Evolutionary conservation across 352 stramenopile species (phyloP), one percentile per base, ranked within the genome.

Genomic region (Globisporangium spiculum): DNA sequence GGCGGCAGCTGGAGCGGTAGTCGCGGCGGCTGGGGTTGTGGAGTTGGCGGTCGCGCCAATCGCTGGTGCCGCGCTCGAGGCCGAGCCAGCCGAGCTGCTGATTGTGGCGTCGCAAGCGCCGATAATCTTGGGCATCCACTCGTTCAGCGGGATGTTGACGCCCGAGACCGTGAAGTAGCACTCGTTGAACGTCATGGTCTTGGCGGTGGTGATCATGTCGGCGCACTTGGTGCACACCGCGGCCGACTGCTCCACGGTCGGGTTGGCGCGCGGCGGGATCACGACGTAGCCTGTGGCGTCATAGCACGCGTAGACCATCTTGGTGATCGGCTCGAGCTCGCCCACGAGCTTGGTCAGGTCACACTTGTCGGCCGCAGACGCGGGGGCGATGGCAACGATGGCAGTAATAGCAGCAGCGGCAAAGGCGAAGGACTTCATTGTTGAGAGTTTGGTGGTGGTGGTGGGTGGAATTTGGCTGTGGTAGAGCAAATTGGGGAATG

Each of bases 361-460:
- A 26, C 60, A 65, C 41, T 38, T 53, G 44, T 24, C 36, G 36
- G 36, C 60, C 18, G 24, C 60, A 20, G 60, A 65, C 44, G 32
- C 60, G 20, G 24, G n/a, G 44, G 60, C 41, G 30, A 46, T 55
- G 16, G 44, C 18, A 27, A 32, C 10, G 60, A 55, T 7, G 41
- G 60, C 44, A 16, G n/a, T 10, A 8, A 48, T n/a, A 7, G 36
- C 36, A 44, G 10, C 36, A 12, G 44, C 44, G 26, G 22, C 20
- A 55, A 65, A 53, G 60, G 44, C 27, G 24, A 65, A 65, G 24
- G 60, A 65, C 44, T 65, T 65, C 60, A 65, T 65, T 57, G 20
- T 58, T 16, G 26, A 56, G 38, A 44, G 27, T 24, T 30, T 3
- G 30, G 16, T 14, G 14, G 22, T 52, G 22, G 5, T 30, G 56